Evolutionary conservation across 225 moss, liverwort and hornwort genomes (phyloP).

Genomic region (Polytrichum commune): DNA sequence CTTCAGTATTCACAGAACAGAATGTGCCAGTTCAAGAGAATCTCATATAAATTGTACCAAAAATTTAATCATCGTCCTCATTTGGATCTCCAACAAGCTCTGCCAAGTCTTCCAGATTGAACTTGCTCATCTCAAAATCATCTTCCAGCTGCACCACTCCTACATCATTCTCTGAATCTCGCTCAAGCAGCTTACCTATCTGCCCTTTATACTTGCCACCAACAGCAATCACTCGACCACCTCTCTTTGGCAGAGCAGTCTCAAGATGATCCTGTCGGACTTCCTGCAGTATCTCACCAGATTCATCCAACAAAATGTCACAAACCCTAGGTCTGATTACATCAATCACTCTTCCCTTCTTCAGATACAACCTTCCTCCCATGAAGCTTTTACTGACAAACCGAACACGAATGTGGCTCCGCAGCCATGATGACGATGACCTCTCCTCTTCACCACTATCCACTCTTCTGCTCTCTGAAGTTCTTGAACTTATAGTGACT

Average conservation of each 20-base stretch:
- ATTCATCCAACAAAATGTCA: conserved; percentile 51
- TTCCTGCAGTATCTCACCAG: conserved; percentile 47
- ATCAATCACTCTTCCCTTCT: conserved; percentile 49
- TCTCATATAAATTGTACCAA: no score
- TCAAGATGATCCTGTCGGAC: conserved; percentile 47
- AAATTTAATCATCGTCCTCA: conserved; percentile 12
- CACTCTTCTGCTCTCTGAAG: background rate
- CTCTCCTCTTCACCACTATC: conserved; percentile 9
- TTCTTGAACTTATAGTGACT: background rate
- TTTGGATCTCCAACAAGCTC: conserved; percentile 43
- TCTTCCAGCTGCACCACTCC: conserved; percentile 55
- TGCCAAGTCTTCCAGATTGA: conserved; percentile 41
- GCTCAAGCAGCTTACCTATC: conserved; percentile 38
- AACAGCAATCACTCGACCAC: conserved; percentile 48
- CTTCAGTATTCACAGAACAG: no score
- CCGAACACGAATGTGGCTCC: conserved; percentile 51
- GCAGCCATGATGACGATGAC: conserved; percentile 30
- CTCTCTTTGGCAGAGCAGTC: conserved; percentile 50
- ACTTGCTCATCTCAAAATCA: conserved; percentile 38
- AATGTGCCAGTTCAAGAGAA: no score
- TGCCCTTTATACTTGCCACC: conserved; percentile 38
- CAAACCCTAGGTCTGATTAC: conserved; percentile 44
- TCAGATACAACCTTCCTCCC: conserved; percentile 45
- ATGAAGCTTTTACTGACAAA: conserved; percentile 49
- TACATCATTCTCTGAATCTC: conserved; percentile 34